Conservation (phyloP, 2,329 filamentous ascomycete genomes). For the Trichoderma sp. region DNA sequence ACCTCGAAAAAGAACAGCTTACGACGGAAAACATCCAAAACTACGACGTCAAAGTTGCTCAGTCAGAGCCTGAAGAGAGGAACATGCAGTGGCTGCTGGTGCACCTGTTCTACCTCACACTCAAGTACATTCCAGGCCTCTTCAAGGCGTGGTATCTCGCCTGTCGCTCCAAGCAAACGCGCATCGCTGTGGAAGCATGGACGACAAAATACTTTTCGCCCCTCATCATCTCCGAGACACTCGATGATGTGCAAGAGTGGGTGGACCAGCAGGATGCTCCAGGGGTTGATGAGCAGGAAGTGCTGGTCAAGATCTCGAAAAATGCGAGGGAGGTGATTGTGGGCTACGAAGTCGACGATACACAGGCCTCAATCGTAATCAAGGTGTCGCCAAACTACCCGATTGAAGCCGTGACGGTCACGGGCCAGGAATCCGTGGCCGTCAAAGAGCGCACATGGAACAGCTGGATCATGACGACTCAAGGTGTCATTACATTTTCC, state of each 20-base stretch:
- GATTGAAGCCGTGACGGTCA: slow-evolving; percentile 72
- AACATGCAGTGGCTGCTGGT: slow-evolving; percentile 81
- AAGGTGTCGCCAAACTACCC: slow-evolving; percentile 79
- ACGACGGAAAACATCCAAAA: slow-evolving; percentile 52
- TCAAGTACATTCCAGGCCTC: slow-evolving; percentile 73
- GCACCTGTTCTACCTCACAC: slow-evolving; percentile 78
- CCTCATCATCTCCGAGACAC: slow-evolving; percentile 61
- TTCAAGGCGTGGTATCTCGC: slow-evolving; percentile 84
- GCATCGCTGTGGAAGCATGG: slow-evolving; percentile 76
- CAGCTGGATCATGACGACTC: slow-evolving; percentile 81
- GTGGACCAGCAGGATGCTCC: slow-evolving; percentile 50
- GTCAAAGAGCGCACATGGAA: slow-evolving; percentile 92
- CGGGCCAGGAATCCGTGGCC: slow-evolving; percentile 76
- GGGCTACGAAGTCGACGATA: slow-evolving; percentile 84
- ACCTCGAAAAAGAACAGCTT: slow-evolving; percentile 66
- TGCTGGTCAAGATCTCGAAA: slow-evolving; percentile 68
- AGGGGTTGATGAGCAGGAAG: slow-evolving; percentile 51
- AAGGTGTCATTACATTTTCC: slow-evolving; percentile 90
- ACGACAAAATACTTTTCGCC: slow-evolving; percentile 80
- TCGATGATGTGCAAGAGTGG: slow-evolving; percentile 70
- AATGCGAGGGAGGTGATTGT: slow-evolving; percentile 75
- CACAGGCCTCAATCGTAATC: slow-evolving; percentile 78
- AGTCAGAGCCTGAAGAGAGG: slow-evolving; percentile 61
- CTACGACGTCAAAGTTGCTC: slow-evolving; percentile 52
- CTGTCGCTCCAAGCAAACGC: slow-evolving; percentile 76